Evolutionary conservation across 2,329 filamentous ascomycete genomes (phyloP).

Genomic region (Cryoendolithus antarcticus): DNA sequence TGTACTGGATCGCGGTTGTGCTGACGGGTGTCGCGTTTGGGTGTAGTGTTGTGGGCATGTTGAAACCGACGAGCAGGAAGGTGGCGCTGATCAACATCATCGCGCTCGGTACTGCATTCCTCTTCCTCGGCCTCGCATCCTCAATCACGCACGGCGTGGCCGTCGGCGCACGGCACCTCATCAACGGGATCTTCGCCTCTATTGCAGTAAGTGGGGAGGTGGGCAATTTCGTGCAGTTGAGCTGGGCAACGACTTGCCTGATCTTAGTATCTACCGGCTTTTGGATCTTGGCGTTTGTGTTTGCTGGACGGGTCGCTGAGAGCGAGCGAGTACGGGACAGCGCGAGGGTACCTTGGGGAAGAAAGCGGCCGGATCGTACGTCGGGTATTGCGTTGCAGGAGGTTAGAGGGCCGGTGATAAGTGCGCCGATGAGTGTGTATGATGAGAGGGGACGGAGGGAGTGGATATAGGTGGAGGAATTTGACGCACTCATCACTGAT

Average conservation of each 20-base stretch:
- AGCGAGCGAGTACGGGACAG: background rate
- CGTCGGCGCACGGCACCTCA: slow-evolving; percentile 38
- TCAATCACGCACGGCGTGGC: slow-evolving; percentile 59
- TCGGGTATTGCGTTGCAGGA: slow-evolving; percentile 3
- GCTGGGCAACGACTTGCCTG: slow-evolving; percentile 42
- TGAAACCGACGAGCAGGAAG: slow-evolving; percentile 22
- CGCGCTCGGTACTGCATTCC: slow-evolving; percentile 37
- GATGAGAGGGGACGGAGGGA: background rate
- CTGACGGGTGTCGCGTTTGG: slow-evolving; percentile 40
- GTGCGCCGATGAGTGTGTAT: slow-evolving; percentile 1
- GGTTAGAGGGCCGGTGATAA: background rate
- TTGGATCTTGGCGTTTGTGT: slow-evolving; percentile 8
- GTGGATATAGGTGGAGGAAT: too few species aligned
- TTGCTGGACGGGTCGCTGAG: slow-evolving; percentile 1
- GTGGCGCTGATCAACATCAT: slow-evolving; percentile 36
- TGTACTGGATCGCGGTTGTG: slow-evolving; percentile 47
- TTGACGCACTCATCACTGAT: too few species aligned
- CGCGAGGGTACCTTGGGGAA: slow-evolving; percentile 1
- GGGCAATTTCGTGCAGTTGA: slow-evolving; percentile 47
- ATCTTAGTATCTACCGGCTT: slow-evolving; percentile 13
- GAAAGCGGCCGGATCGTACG: slow-evolving; percentile 7
- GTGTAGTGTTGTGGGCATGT: slow-evolving; percentile 30
- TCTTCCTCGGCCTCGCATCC: slow-evolving; percentile 56
- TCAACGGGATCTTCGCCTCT: slow-evolving; percentile 41
- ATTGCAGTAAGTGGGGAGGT: slow-evolving; percentile 38